Percentiles rank a stretch among this genome's conserved stretches.
phyloP scores from a whole-genome alignment of 768 basidiomycete genomes.

The Macrocybe gigantea region DNA sequence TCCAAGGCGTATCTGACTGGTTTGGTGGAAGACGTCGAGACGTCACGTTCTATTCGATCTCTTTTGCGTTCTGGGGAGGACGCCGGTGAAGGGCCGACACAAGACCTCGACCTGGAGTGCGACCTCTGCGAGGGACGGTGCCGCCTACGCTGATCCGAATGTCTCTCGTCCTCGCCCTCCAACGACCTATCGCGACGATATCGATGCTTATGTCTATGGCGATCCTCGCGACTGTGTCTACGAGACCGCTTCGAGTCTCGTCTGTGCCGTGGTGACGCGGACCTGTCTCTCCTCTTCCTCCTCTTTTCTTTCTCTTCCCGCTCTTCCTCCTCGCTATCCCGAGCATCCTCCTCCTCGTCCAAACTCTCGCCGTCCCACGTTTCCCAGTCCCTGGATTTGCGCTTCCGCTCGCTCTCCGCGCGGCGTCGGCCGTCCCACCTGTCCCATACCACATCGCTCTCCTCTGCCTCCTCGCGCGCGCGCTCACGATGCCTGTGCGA shows the following conservation, averaged over 20 bases:
- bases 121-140: neutral
- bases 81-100: no score
- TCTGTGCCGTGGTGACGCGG: conserved; percentile 13
- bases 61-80: no score
- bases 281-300: conserved; percentile 13
- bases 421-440: conserved; percentile 47
- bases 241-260: conserved; percentile 19
- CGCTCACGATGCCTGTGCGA: conserved; percentile 11
- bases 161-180: neutral
- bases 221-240: conserved; percentile 6
- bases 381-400: conserved; percentile 44
- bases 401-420: conserved; percentile 30
- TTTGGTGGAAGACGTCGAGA: no score
- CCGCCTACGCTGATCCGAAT: neutral
- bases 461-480: conserved; percentile 15
- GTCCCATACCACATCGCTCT: conserved; percentile 37
- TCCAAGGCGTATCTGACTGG: neutral
- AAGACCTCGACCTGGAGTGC: no score
- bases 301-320: conserved; percentile 19
- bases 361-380: conserved; percentile 37
- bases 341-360: conserved; percentile 24
- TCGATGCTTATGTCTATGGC: conserved; percentile 7
- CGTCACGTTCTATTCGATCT: no score
- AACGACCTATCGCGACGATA: conserved; percentile 2
- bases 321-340: conserved; percentile 1